A percentile compares a stretch with the other conserved stretches of the same genome.
Conservation (phyloP, 257 asterid genomes). For the Avicennia marina region DNA sequence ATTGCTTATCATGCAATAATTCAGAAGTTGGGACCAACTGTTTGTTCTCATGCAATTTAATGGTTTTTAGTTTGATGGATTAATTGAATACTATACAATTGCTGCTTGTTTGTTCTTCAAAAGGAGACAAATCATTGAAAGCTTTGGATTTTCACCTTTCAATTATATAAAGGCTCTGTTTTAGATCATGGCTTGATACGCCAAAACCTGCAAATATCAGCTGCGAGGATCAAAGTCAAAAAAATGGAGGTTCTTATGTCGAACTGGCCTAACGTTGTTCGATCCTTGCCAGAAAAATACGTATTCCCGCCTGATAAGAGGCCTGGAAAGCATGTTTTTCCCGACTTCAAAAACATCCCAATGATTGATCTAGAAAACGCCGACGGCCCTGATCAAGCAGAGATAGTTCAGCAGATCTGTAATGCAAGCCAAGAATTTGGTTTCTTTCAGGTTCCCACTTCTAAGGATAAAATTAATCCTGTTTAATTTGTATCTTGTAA, state of each 20-base stretch:
- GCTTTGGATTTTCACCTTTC: background rate
- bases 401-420: slow-evolving; percentile 27
- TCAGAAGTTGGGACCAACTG: no score
- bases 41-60: no score
- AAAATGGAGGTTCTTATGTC: slow-evolving; percentile 48
- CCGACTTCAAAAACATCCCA: slow-evolving; percentile 31
- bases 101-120: no score
- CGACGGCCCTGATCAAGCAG: slow-evolving; percentile 14
- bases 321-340: slow-evolving; percentile 41
- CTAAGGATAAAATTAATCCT: no score
- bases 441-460: slow-evolving; percentile 41
- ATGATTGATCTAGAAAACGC: slow-evolving; percentile 32
- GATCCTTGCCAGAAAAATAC: slow-evolving; percentile 44
- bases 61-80: no score
- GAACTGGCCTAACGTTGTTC: slow-evolving; percentile 31
- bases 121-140: no score
- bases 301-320: slow-evolving; percentile 43
- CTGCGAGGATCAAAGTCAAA: background rate
- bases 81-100: no score
- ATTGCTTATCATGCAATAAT: no score
- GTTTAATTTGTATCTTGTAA: background rate
- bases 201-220: background rate
- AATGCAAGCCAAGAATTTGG: slow-evolving; percentile 53
- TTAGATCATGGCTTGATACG: background rate
- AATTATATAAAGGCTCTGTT: background rate